phyloP scores from a whole-genome alignment of 495 filamentous ascomycete species.

The Podospora sp. region DNA sequence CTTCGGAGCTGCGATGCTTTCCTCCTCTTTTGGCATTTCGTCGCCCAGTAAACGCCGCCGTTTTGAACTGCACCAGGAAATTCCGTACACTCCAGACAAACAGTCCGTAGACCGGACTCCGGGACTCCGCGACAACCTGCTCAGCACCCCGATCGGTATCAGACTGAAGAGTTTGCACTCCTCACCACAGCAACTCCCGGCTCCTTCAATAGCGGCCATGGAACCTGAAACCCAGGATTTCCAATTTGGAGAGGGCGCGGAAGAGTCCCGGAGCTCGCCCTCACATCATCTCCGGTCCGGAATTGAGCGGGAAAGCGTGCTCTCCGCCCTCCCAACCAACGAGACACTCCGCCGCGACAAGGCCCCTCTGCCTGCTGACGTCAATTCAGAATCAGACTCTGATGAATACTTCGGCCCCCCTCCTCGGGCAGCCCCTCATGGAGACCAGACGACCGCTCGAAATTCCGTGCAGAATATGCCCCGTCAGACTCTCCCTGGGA shows the following conservation, averaged over 20 bases:
- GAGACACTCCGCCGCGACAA: neutral
- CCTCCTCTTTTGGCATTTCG: neutral
- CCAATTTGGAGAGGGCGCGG: constrained; percentile 19
- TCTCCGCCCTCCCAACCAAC: neutral
- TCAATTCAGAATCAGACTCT: no score
- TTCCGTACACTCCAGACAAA: constrained; percentile 8
- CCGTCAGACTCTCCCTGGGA: no score
- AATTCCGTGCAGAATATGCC: no score
- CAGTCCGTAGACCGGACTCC: neutral
- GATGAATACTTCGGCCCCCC: no score
- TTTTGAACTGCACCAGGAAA: constrained; percentile 20
- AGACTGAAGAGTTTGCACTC: constrained; percentile 9
- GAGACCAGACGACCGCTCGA: no score
- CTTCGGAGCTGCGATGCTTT: neutral
- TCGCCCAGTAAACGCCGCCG: constrained; percentile 20
- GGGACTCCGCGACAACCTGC: neutral
- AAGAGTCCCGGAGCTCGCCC: constrained; percentile 49
- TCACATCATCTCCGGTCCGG: constrained; percentile 20
- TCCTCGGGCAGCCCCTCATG: no score
- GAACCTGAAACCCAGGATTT: constrained; percentile 11
- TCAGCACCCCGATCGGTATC: constrained; percentile 8
- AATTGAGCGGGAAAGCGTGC: neutral
- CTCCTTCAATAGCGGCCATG: neutral
- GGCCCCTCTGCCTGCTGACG: no score
- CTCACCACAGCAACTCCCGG: constrained; percentile 7